Evolutionary conservation across 495 filamentous ascomycete species (phyloP), one percentile per base, ranked within the genome.

Genomic region (Annulohypoxylon stygium): DNA sequence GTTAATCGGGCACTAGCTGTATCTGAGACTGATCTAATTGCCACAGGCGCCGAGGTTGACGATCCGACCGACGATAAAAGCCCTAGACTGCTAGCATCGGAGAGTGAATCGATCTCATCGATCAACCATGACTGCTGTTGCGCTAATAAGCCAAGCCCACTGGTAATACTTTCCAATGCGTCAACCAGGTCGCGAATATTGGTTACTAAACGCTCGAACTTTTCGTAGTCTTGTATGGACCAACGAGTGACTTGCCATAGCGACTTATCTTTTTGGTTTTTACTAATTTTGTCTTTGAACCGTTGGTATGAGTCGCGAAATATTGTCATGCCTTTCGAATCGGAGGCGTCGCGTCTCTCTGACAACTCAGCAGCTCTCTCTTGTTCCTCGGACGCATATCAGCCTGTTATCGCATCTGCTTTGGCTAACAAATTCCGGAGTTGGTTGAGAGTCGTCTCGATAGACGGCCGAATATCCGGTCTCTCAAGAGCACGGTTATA

Each of bases 161-260:
- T 41, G 3, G 55, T 59, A 23, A 59, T 59, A 12, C 55, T 59
- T 39, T 59, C 55, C 34, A 59, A 10, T 39, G 55, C 55, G 11
- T 59, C 34, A 18, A 59, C 20, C 33, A 59, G 10, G 11, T 37
- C 55, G 12, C 55, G 55, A 59, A 59, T 59, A 18, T 30, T 59
- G 7, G 55, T 59, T 41, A 59, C 34, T 23, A 59, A 20, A n/a
- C 34, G 34, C 37, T 39, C 34, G 11, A 59, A 59, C 12, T 12
- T 59, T 23, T 59, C 55, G 16, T 59, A 59, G 55, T 59, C 55
- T 10, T 20, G 33, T 39, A 59, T 59, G 12, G 55, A 59, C 55
- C 55, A 59, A 23, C 55, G 55, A 11, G 55, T 59, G 16, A 59
- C 55, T 39, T 59, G 33, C 55, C 55, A 59, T 59, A 59, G 1